phyloP scores from a whole-genome alignment of 2,329 filamentous ascomycete species.

The Cytospora leucostoma region DNA sequence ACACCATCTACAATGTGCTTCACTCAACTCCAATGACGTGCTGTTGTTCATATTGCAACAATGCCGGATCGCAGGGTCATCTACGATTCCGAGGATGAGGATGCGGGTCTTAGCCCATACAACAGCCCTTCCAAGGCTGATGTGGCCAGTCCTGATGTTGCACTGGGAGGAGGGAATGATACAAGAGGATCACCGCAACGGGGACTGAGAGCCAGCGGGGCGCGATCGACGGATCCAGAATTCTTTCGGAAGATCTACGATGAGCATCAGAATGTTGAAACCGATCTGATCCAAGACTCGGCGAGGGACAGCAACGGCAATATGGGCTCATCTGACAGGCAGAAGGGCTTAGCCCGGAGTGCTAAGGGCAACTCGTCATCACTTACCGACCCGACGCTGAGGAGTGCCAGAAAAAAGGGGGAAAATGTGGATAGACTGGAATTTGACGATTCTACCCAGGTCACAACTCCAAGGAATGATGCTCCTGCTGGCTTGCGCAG shows the following conservation, averaged over 20 bases:
- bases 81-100: conserved; percentile 39
- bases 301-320: conserved; percentile 1
- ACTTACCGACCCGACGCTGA: conserved; percentile 34
- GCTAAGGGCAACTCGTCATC: conserved; percentile 29
- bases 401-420: conserved; percentile 20
- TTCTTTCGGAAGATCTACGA: conserved; percentile 52
- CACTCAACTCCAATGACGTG: background rate
- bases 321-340: conserved; percentile 1
- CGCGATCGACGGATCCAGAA: conserved; percentile 48
- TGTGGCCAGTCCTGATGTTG: conserved; percentile 1
- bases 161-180: background rate
- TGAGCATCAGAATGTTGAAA: conserved; percentile 43
- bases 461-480: conserved; percentile 35
- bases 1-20: too few relatives aligned
- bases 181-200: conserved; percentile 1
- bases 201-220: conserved; percentile 25
- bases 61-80: conserved; percentile 36
- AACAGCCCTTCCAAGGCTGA: conserved; percentile 27
- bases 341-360: conserved; percentile 15
- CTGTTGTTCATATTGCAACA: background rate
- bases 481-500: conserved; percentile 30
- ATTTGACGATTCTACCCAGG: conserved; percentile 37
- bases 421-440: conserved; percentile 19
- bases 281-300: conserved; percentile 17
- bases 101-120: conserved; percentile 33